A percentile compares a stretch with the other conserved stretches of the same genome.
phyloP scores from a whole-genome alignment of 768 basidiomycete genomes.

The Tubosaeta sp. region DNA sequence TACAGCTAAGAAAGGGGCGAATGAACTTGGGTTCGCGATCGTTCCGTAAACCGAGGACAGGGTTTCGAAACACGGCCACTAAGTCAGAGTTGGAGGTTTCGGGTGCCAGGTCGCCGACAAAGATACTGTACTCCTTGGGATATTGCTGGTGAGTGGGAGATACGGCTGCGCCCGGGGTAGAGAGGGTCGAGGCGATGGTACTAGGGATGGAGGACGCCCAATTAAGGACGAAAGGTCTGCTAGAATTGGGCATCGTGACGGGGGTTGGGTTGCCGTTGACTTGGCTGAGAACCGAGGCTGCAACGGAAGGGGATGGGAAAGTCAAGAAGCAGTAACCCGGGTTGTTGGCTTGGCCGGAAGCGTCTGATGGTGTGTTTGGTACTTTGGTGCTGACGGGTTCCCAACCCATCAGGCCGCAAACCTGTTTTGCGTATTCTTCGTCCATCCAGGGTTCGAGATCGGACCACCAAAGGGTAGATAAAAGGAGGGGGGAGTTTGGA shows the following conservation, averaged over 20 bases:
- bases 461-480: conserved; percentile 78
- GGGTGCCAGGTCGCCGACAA: conserved; percentile 90
- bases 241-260: conserved; percentile 82
- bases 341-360: conserved; percentile 68
- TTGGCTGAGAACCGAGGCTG: conserved; percentile 66
- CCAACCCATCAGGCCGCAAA: conserved; percentile 85
- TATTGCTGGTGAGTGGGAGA: conserved; percentile 49
- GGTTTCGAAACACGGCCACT: conserved; percentile 90
- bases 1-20: conserved; percentile 84
- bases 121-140: conserved; percentile 88
- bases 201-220: conserved; percentile 57
- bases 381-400: conserved; percentile 71
- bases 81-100: conserved; percentile 94
- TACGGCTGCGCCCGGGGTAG: conserved; percentile 24
- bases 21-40: conserved; percentile 89
- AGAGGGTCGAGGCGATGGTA: conserved; percentile 29
- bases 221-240: conserved; percentile 73
- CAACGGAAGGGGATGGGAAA: conserved; percentile 68
- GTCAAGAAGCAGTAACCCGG: conserved; percentile 87
- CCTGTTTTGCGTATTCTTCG: conserved; percentile 89
- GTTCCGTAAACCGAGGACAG: conserved; percentile 77
- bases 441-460: conserved; percentile 97
- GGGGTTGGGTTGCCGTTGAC: conserved; percentile 47
- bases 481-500: conserved; percentile 32
- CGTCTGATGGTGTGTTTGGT: conserved; percentile 56